Evolutionary conservation across 148 eudicot species (phyloP).

Genomic region (Heliamphora exappendiculata): DNA sequence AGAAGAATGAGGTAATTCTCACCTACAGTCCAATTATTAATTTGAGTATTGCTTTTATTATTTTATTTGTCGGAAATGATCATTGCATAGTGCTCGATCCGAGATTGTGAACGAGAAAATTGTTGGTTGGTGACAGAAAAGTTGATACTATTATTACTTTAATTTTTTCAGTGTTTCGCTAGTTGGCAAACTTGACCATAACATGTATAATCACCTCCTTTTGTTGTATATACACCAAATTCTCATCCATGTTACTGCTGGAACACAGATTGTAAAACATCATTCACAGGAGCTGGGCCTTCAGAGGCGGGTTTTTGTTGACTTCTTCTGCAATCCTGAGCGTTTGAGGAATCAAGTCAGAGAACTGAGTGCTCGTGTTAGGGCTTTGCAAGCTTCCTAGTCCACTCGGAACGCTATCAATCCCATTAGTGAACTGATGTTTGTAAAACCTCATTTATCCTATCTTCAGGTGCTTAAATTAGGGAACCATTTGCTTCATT

Average conservation of each 20-base stretch:
- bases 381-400: conserved; percentile 69
- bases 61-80: background rate
- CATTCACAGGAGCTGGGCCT: conserved; percentile 75
- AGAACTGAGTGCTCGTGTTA: conserved; percentile 65
- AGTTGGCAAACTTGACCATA: background rate
- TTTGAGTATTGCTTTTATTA: background rate
- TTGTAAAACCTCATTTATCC: background rate
- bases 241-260: background rate
- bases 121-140: background rate
- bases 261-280: conserved; percentile 68
- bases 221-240: background rate
- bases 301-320: conserved; percentile 86
- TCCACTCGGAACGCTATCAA: background rate
- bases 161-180: background rate
- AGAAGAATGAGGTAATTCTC: conserved; percentile 76
- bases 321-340: conserved; percentile 89
- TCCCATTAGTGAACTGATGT: background rate
- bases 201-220: background rate
- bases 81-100: background rate
- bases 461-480: background rate
- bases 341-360: conserved; percentile 73
- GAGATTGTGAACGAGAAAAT: background rate
- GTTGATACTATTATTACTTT: background rate
- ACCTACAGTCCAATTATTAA: background rate
- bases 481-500: too few relatives aligned